phyloP scores from a whole-genome alignment of 805 yeast genomes.

The Candida nanaspora region DNA sequence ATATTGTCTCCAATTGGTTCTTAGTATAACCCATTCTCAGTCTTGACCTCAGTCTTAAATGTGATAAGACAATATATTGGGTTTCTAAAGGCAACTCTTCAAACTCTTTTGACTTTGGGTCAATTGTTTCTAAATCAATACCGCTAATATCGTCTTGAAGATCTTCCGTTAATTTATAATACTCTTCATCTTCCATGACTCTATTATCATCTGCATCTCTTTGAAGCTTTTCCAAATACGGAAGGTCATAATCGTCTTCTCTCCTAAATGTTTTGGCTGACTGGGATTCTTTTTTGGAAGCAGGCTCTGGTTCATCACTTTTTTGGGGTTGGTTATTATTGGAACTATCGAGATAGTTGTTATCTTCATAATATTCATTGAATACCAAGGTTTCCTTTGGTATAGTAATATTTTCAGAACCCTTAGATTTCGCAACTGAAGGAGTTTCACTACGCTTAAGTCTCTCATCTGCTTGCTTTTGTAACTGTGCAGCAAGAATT shows the following conservation, averaged over 20 bases:
- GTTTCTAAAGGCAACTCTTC: conserved; percentile 70
- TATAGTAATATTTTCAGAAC: too few species aligned
- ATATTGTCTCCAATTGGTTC: conserved; percentile 75
- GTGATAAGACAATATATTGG: conserved; percentile 82
- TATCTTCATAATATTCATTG: conserved; percentile 30
- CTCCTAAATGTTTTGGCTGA: conserved; percentile 33
- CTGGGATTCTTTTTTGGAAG: not conserved
- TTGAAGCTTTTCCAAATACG: conserved; percentile 47
- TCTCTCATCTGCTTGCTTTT: conserved; percentile 37
- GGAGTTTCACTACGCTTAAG: not conserved
- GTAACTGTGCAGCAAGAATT: conserved; percentile 73
- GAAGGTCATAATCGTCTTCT: conserved; percentile 83
- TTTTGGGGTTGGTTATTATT: not conserved
- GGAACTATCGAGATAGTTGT: conserved; percentile 14
- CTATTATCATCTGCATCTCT: conserved; percentile 59
- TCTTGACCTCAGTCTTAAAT: conserved; percentile 75
- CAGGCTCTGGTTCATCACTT: conserved; percentile 1
- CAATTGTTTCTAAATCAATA: conserved; percentile 63
- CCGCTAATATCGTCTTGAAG: conserved; percentile 59
- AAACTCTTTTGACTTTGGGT: conserved; percentile 79
- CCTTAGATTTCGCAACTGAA: too few species aligned
- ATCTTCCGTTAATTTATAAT: conserved; percentile 50
- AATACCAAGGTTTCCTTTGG: conserved; percentile 20
- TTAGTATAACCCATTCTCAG: conserved; percentile 92
- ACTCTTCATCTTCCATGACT: conserved; percentile 66